Evolutionary conservation across 768 basidiomycete species (phyloP).

Genomic region (Chalciporus pseudorubinellus): DNA sequence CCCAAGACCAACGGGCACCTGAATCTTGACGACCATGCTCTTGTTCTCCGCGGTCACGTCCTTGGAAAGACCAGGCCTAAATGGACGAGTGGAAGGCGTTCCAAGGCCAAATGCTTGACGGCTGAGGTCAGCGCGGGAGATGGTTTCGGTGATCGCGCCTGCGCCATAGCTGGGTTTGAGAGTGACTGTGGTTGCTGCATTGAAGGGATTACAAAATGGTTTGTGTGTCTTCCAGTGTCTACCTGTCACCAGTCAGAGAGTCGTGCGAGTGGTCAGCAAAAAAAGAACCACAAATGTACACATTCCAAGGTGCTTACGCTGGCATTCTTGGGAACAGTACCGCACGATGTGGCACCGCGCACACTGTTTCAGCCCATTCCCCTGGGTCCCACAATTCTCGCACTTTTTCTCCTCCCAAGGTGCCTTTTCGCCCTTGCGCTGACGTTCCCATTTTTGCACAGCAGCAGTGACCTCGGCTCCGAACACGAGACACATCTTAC

Average conservation of each 20-base stretch:
- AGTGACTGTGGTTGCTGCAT: slow-evolving; percentile 40
- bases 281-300: neutral
- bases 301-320: slow-evolving; percentile 37
- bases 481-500: slow-evolving; percentile 28
- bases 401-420: slow-evolving; percentile 46
- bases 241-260: slow-evolving; percentile 33
- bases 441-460: slow-evolving; percentile 46
- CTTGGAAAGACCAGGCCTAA: slow-evolving; percentile 22
- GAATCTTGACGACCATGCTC: slow-evolving; percentile 52
- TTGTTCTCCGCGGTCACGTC: slow-evolving; percentile 32
- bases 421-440: slow-evolving; percentile 42
- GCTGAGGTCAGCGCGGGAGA: slow-evolving; percentile 30
- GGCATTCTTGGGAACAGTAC: slow-evolving; percentile 57
- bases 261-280: too few relatives aligned
- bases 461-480: slow-evolving; percentile 46
- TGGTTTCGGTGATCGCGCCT: slow-evolving; percentile 6
- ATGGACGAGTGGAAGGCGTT: slow-evolving; percentile 15
- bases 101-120: slow-evolving; percentile 32
- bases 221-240: slow-evolving; percentile 51
- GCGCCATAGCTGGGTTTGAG: slow-evolving; percentile 43
- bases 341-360: slow-evolving; percentile 42
- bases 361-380: slow-evolving; percentile 41
- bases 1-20: slow-evolving; percentile 36
- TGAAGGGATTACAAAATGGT: slow-evolving; percentile 44
- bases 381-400: slow-evolving; percentile 34